Evolutionary conservation across 257 asterid genomes (phyloP).

Genomic region (Salvia rosmarinus): DNA sequence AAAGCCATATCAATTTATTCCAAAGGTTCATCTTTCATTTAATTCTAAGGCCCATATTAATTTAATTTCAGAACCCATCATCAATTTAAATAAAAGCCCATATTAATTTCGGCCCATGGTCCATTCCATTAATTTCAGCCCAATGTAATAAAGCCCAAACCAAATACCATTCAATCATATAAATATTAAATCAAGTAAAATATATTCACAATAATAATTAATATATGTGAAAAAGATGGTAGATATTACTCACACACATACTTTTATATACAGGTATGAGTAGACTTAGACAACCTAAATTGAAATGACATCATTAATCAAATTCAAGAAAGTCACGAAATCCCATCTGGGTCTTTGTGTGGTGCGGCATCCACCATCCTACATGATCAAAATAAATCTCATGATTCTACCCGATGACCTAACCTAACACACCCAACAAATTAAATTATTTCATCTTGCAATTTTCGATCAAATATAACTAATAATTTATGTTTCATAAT

Average conservation of each 20-base stretch:
- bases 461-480: not conserved
- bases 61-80: no score
- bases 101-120: no score
- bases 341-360: slow-evolving; percentile 9
- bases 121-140: no score
- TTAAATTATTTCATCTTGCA: slow-evolving; percentile 19
- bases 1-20: no score
- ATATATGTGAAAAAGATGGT: no score
- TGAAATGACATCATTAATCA: not conserved
- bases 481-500: not conserved
- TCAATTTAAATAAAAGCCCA: no score
- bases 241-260: no score
- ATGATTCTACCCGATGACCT: slow-evolving; percentile 40
- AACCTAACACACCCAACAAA: slow-evolving; percentile 30
- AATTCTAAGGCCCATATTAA: no score
- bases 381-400: slow-evolving; percentile 32
- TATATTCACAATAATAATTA: not conserved
- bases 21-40: no score
- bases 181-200: not conserved
- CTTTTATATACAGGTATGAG: no score
- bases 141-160: no score
- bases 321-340: slow-evolving; percentile 27
- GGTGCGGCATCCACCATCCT: slow-evolving; percentile 31
- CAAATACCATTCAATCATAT: not conserved
- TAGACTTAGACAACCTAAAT: not conserved